Base-by-base conservation (phyloP, 768 basidiomycete genomes). In the Trametes gibbosa region DNA sequence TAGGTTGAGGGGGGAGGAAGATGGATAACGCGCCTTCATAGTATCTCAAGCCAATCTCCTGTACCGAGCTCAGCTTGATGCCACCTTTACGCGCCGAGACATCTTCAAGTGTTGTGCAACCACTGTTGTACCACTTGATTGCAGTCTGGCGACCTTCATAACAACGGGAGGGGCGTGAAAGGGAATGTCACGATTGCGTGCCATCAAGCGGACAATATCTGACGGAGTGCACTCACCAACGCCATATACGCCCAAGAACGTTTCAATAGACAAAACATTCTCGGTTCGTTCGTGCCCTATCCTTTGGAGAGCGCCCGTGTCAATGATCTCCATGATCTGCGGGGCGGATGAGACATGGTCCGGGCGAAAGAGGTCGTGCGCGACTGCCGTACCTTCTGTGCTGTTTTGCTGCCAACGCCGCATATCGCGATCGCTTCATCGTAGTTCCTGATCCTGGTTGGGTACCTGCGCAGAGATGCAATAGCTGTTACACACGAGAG, bases 241-340 rank as follows among this genome's bases (percentile, higher is more conserved):
- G 32, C 90, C 92, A 66, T 95, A 95, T 42, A 97, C 87, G 8
- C 90, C 89, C 53, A 82, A 81, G 67, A 96, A 95, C 10, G 84
- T 46, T 23, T 76, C 73, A 2, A 80, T 77, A 0, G 79, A 79
- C 39, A 74, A 69, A 1, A 89, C 77, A 50, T 89, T 89, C 35
- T 82, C 84, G 1, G 86, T 87, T 23, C 74, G 77, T 69, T 90
- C 89, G 56, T 84, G 85, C 34, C 72, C 73, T 55, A 94, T 85
- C 16, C 91, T 82, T 21, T 77, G 77, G 29, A 92, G 76, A n/a
- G 79, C 74, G 0, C 92, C 92, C 0, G 91, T 92, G 57, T 84
- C 69, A 24, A 92, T 66, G 27, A 94, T 92, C 70, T 94, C 92
- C 78, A 84, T 84, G 52, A 93, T 90, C 91, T 92, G 34, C 12